Evolutionary conservation across 2,329 filamentous ascomycete genomes (phyloP).

Genomic region (Aphanoascus verrucosus): DNA sequence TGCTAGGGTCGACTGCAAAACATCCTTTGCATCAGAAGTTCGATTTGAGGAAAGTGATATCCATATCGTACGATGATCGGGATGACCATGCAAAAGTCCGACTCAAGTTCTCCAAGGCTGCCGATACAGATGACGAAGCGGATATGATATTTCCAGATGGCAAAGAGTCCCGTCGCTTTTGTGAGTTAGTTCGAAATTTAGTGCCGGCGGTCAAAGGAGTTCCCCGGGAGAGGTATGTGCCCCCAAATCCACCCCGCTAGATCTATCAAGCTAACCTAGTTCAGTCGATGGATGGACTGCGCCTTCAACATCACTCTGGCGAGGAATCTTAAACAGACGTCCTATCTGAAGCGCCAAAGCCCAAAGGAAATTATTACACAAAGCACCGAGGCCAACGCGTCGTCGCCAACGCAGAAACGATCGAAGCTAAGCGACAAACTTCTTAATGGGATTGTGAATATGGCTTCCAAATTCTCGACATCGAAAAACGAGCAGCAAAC

Average conservation of each 20-base stretch:
- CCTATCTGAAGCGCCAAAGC: constrained; percentile 21
- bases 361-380: constrained; percentile 13
- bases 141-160: constrained; percentile 11
- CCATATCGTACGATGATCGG: constrained; percentile 17
- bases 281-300: constrained; percentile 28
- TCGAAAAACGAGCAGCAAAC: not conserved
- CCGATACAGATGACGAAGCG: not conserved
- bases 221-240: constrained; percentile 8
- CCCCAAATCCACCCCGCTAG: not conserved
- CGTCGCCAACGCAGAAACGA: constrained; percentile 12
- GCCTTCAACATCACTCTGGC: not conserved
- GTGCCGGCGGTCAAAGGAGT: constrained; percentile 2
- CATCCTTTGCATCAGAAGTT: not conserved
- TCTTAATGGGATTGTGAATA: constrained; percentile 3
- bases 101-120: constrained; percentile 20
- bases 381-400: not conserved
- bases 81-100: constrained; percentile 23
- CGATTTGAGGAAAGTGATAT: constrained; percentile 19
- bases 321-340: constrained; percentile 9
- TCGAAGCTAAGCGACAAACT: constrained; percentile 13
- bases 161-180: constrained; percentile 5
- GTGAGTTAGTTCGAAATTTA: not conserved
- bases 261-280: constrained; percentile 1
- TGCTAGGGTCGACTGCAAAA: not conserved
- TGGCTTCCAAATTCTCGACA: not conserved